Conservation (phyloP, 2,329 filamentous ascomycete species). For the Capronia americana region DNA sequence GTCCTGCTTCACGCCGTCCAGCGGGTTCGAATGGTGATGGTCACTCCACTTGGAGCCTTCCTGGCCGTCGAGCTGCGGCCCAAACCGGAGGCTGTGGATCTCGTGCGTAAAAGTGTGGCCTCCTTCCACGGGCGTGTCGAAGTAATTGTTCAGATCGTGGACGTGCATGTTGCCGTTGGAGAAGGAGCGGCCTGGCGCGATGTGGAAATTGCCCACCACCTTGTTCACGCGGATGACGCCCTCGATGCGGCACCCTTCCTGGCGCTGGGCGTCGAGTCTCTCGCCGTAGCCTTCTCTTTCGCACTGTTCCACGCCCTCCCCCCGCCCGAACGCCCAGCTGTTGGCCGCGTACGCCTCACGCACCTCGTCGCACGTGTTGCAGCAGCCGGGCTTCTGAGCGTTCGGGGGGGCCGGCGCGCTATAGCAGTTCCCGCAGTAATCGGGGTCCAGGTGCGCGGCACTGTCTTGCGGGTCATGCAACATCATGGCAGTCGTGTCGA, state of each 20-base stretch:
- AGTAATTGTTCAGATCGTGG: constrained; percentile 96
- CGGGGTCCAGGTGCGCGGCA: constrained; percentile 80
- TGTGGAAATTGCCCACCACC: constrained; percentile 97
- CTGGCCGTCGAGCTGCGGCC: constrained; percentile 75
- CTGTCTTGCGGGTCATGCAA: constrained; percentile 71
- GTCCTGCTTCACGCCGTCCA: constrained; percentile 78
- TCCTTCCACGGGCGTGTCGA: constrained; percentile 71
- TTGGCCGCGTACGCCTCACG: constrained; percentile 88
- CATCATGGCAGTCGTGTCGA: constrained; percentile 72
- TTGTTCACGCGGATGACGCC: constrained; percentile 95
- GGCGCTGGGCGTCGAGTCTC: constrained; percentile 82
- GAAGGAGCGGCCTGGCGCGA: constrained; percentile 94
- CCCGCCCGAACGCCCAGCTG: constrained; percentile 92
- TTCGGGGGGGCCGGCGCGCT: constrained; percentile 76
- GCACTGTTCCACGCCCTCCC: constrained; percentile 94
- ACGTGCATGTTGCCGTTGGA: constrained; percentile 97
- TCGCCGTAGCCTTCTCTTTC: constrained; percentile 92
- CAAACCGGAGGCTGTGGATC: constrained; percentile 90
- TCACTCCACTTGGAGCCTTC: constrained; percentile 72
- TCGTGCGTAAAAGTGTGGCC: constrained; percentile 87
- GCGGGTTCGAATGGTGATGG: constrained; percentile 83
- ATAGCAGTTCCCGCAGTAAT: constrained; percentile 94
- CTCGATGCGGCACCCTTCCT: constrained; percentile 93
- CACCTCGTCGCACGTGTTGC: constrained; percentile 96
- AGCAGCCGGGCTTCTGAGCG: constrained; percentile 84